Evolutionary conservation across 139 green algal genomes (phyloP), one percentile per base, ranked within the genome.

Genomic region (Picochlorum costavermella): DNA sequence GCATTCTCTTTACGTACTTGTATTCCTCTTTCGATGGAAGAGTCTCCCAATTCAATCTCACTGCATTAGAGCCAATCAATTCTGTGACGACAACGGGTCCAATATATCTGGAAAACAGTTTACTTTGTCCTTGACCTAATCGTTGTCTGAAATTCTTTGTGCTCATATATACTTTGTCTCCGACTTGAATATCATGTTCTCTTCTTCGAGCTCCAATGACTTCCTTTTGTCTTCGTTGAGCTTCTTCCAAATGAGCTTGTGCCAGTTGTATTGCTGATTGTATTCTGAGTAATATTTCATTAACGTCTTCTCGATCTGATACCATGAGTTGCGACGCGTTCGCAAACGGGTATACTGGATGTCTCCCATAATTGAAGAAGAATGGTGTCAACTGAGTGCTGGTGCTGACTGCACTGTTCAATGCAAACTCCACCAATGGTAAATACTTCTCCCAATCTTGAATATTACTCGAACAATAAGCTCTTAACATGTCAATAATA

Each of bases 401-500:
- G 3, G 60, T 60, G 2, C 78, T 60, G 1, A 30, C 50, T 11
- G 65, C 9, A 53, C 73, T 75, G 64, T 86, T 85, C 43, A 81
- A 74, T 29, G 75, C 73, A 66, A 86, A 84, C 43, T 86, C 76
- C 46, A 63, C 60, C 14, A 59, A 3, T 14, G 66, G 8, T 2
- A 86, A 53, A 0, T 65, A 20, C 2, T 64, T 13, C 30, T 83
- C 81, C 81, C 81, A 91, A 30, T 83, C 65, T 13, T 58, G 46
- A 36, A 77, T 63, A 0, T 45, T 11, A 17, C 43, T 11, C 33
- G 49, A 40, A 1, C 83, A 63, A 46, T 73, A 84, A 17, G 67
- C 33, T 2, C 79, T 45, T 6, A 87, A 56, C 37, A 77, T 71
- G 10, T 90, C 81, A 37, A 90, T 60, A 4, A 88, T 20, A 0